Base-by-base conservation (phyloP, 306 rosid species). In the Arachis hypogaea region DNA sequence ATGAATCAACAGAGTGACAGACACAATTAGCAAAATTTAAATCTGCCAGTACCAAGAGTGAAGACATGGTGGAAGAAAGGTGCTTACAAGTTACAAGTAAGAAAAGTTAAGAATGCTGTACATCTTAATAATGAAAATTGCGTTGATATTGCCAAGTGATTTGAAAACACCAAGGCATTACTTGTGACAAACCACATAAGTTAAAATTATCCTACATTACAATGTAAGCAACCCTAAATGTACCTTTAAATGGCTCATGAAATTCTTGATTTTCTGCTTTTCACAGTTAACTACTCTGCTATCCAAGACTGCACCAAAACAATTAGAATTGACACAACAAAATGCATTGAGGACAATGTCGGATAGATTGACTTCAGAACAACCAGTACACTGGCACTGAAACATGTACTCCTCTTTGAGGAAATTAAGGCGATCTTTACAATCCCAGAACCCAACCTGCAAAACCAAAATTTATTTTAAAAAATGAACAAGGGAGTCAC, bases 361-460 rank as follows among this genome's bases (percentile, higher is more conserved):
- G 11, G 98, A 76, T 11, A 85, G 70, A 78, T 88, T 88, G 62
- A 80, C 82, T 73, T 83, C 81, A 60, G 90, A 81, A 82, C 98
- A 92, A 72, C 86, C 92, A 66, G 83, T 69, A 80, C 98, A 92
- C 64, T 66, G 88, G 78, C 98, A 92, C 44, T 18, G 83, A 78
- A 92, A 92, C 2, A 80, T 69, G 57, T 90, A 92, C 74, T 92
- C 91, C 8, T 90, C 91, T 83, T 86, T 78, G 30, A 92, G 94
- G 80, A 87, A 87, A 72, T 71, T 78, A 49, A 78, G 77, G 43
- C 98, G 89, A 71, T 81, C 98, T 79, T 85, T 84, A 68, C 87
- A 85, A 77, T 84, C 93, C 95, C 88, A 92, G 76, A 88, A 86
- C 66, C 98, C 98, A 84, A 88, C 93, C 98, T 92, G 91, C 78